Evolutionary conservation across 2,329 filamentous ascomycete genomes (phyloP).

Genomic region (Tolypocladium guangdongense): DNA sequence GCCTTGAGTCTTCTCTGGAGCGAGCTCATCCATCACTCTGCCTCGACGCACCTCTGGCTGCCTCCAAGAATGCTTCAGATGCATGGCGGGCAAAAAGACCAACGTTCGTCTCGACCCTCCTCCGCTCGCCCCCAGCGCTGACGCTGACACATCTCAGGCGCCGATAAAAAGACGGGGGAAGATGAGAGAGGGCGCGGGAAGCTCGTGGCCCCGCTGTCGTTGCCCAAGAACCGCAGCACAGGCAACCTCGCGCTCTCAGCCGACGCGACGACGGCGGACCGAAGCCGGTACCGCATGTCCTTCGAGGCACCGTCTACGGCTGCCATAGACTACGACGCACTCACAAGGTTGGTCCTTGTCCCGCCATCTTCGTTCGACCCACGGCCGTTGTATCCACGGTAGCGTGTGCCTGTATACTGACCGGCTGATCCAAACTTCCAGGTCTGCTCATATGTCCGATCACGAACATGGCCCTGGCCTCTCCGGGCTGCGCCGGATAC

Average conservation of each 20-base stretch:
- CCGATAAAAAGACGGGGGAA: constrained; percentile 20
- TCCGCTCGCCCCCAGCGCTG: neutral
- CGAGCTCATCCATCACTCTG: neutral
- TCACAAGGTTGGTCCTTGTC: constrained; percentile 52
- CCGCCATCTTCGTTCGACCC: neutral
- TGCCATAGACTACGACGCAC: constrained; percentile 52
- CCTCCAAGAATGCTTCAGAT: constrained; percentile 31
- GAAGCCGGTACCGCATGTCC: constrained; percentile 58
- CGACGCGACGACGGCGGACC: constrained; percentile 42
- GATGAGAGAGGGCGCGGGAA: constrained; percentile 32
- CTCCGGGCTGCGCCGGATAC: constrained; percentile 85
- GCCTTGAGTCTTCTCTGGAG: constrained; percentile 1
- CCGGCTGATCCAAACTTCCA: constrained; percentile 25
- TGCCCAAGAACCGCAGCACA: constrained; percentile 57
- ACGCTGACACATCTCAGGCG: constrained; percentile 17
- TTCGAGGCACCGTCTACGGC: constrained; percentile 58
- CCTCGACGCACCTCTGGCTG: constrained; percentile 9
- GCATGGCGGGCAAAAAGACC: constrained; percentile 30
- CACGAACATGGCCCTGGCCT: constrained; percentile 79
- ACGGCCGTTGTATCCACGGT: neutral
- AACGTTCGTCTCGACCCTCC: constrained; percentile 20
- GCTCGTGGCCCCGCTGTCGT: constrained; percentile 34
- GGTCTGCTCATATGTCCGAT: constrained; percentile 72
- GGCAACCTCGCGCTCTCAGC: constrained; percentile 42
- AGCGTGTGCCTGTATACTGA: constrained; percentile 11